phyloP scores from a whole-genome alignment of 2,329 filamentous ascomycete genomes.

The Cryphonectria naterciae region DNA sequence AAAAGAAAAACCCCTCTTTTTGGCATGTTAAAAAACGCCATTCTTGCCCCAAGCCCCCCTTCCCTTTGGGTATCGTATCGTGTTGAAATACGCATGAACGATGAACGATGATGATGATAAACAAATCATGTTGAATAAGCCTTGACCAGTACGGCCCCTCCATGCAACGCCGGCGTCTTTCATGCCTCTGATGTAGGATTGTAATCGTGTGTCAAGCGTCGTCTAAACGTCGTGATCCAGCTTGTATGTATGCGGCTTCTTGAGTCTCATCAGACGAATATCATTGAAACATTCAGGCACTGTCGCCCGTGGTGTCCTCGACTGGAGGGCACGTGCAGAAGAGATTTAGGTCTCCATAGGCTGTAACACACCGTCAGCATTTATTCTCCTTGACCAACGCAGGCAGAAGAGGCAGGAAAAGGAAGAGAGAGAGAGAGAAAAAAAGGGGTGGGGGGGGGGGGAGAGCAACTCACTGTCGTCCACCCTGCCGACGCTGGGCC shows the following conservation, averaged over 20 bases:
- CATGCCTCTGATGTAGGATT: background rate
- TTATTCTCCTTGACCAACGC: background rate
- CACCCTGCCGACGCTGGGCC: conserved; percentile 83
- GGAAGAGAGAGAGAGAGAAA: background rate
- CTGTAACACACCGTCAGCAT: conserved; percentile 48
- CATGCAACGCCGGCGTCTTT: background rate
- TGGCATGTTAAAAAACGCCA: conserved; percentile 14
- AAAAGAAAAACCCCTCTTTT: background rate
- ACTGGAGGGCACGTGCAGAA: conserved; percentile 95
- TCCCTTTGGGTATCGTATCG: conserved; percentile 19
- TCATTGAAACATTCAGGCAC: background rate
- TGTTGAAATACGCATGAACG: conserved; percentile 5
- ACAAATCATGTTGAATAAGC: conserved; percentile 8
- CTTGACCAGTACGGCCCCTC: background rate
- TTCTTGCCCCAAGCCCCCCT: conserved; percentile 2
- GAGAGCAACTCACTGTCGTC: conserved; percentile 76
- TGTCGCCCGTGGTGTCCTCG: conserved; percentile 57
- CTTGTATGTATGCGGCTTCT: background rate
- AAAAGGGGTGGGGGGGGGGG: too few species aligned
- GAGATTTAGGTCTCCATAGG: conserved; percentile 87
- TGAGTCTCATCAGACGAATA: background rate
- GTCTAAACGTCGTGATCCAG: background rate
- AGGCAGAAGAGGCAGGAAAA: background rate
- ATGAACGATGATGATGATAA: background rate
- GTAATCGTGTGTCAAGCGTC: background rate